These are phyloP conservation scores for Magnusiomyces paraingens DNA, from an alignment of 1,139 yeast genomes.

Conservation along the genomic window DNA sequence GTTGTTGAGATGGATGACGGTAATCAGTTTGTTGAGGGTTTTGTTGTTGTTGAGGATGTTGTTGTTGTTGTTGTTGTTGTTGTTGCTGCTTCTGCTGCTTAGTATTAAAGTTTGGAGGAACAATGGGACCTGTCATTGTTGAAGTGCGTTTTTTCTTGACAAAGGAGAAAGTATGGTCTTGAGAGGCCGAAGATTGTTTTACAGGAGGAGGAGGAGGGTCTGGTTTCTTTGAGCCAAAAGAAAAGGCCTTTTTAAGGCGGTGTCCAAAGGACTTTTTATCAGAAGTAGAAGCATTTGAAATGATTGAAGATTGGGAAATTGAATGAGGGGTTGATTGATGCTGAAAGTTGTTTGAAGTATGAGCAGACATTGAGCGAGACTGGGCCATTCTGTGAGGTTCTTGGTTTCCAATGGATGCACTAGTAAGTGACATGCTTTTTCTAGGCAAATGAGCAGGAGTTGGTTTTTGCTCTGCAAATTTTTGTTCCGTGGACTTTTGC, in stretches of 20 bases:
- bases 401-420: not conserved
- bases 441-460: no score
- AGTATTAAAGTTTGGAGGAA: slow-evolving; percentile 7
- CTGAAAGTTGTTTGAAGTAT: slow-evolving; percentile 7
- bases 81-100: not conserved
- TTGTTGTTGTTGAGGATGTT: not conserved
- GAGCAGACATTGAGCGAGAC: slow-evolving; percentile 9
- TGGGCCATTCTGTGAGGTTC: not conserved
- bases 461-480: no score
- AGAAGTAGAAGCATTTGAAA: slow-evolving; percentile 1
- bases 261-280: slow-evolving; percentile 18
- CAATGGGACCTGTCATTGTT: slow-evolving; percentile 7
- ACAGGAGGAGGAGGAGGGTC: not conserved
- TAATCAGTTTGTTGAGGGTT: not conserved
- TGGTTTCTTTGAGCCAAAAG: slow-evolving; percentile 20
- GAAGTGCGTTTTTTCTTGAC: slow-evolving; percentile 10
- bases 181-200: slow-evolving; percentile 8
- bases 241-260: slow-evolving; percentile 24
- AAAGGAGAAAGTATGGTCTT: not conserved
- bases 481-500: no score
- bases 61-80: slow-evolving; percentile 7
- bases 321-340: slow-evolving; percentile 7
- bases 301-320: not conserved
- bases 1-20: not conserved
- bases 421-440: not conserved